These are phyloP conservation scores for Multifurca ochricompacta DNA, from an alignment of 768 basidiomycete genomes.

Conservation along the genomic window DNA sequence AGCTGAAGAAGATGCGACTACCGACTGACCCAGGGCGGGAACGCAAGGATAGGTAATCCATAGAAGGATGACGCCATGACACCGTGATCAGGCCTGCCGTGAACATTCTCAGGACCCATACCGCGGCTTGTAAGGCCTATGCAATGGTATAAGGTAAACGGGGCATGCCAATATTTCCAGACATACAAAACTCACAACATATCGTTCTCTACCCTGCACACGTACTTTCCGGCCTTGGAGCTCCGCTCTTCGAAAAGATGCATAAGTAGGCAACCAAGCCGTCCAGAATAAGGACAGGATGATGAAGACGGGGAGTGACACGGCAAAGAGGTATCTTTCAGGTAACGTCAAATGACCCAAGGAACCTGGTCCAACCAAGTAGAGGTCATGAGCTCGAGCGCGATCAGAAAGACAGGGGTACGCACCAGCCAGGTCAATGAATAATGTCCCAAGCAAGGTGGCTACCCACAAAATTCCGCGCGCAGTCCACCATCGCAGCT, in stretches of 20 bases:
- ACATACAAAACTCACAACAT: slow-evolving; percentile 42
- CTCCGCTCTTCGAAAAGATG: slow-evolving; percentile 47
- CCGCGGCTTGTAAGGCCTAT: slow-evolving; percentile 51
- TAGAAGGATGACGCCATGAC: slow-evolving; percentile 34
- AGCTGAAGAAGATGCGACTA: slow-evolving; percentile 40
- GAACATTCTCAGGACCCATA: slow-evolving; percentile 50
- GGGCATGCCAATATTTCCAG: neutral
- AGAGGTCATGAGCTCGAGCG: neutral
- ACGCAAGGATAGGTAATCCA: slow-evolving; percentile 34
- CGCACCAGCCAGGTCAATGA: slow-evolving; percentile 43
- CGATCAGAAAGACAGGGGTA: neutral
- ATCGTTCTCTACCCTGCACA: slow-evolving; percentile 51
- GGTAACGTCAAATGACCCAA: slow-evolving; percentile 5
- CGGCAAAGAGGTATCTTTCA: neutral
- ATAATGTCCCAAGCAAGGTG: slow-evolving; percentile 37
- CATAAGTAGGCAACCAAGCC: slow-evolving; percentile 82
- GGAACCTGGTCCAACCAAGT: slow-evolving; percentile 2
- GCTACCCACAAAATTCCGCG: slow-evolving; percentile 61
- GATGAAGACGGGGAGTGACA: slow-evolving; percentile 42
- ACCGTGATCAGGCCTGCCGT: slow-evolving; percentile 41
- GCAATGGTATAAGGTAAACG: slow-evolving; percentile 5
- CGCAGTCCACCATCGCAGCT: slow-evolving; percentile 58
- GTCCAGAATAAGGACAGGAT: slow-evolving; percentile 67
- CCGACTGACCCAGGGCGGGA: slow-evolving; percentile 30
- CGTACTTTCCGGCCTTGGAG: slow-evolving; percentile 67